phyloP scores from a whole-genome alignment of 2,329 filamentous ascomycete genomes.

The Bipolaris victoriae region DNA sequence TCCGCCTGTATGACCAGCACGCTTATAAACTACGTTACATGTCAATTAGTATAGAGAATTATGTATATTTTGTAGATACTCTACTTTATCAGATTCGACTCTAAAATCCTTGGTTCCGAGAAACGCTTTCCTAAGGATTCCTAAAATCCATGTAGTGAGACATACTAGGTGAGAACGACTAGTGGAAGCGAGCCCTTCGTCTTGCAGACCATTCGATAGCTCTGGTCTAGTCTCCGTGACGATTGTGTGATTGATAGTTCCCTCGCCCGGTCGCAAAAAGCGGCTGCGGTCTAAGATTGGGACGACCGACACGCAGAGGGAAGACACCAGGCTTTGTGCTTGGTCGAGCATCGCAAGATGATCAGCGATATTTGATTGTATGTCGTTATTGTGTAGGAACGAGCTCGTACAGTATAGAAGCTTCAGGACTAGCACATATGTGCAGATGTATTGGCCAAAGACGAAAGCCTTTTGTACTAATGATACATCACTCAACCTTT shows the following conservation, averaged over 20 bases:
- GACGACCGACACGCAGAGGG: neutral
- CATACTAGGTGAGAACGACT: neutral
- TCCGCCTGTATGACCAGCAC: too few relatives aligned
- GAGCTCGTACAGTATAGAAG: neutral
- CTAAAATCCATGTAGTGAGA: neutral
- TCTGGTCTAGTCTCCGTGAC: neutral
- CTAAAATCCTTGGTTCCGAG: slow-evolving; percentile 19
- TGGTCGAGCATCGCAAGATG: neutral
- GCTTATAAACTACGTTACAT: neutral
- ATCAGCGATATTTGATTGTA: neutral
- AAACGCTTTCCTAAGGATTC: neutral
- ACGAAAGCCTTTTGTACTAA: neutral
- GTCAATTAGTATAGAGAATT: neutral
- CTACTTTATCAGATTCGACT: slow-evolving; percentile 10
- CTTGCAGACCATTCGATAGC: neutral
- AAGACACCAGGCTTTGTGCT: neutral
- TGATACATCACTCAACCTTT: neutral
- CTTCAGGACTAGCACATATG: neutral
- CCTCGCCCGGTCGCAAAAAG: neutral
- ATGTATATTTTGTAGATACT: slow-evolving; percentile 22
- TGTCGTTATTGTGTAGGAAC: neutral
- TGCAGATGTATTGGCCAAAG: neutral
- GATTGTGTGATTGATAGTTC: neutral
- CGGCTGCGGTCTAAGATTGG: neutral
- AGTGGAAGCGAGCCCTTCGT: neutral